phyloP scores from a whole-genome alignment of 2,329 filamentous ascomycete genomes.

The Emericellopsis atlantica region DNA sequence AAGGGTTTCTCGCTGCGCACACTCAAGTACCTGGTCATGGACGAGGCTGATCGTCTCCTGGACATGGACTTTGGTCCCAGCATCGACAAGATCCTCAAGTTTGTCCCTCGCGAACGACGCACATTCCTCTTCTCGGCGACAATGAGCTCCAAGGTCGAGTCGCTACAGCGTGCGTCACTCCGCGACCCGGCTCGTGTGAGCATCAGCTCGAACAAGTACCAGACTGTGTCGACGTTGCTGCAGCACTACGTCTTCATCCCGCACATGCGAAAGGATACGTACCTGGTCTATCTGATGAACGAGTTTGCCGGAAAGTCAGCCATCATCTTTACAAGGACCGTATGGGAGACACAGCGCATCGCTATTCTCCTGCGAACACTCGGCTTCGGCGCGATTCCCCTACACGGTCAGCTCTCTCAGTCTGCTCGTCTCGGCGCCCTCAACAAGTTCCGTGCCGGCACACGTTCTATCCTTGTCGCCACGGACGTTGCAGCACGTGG shows the following conservation, averaged over 20 bases:
- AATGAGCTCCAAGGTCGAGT: conserved; percentile 88
- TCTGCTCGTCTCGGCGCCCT: conserved; percentile 75
- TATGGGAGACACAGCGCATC: conserved; percentile 79
- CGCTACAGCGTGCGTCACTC: conserved; percentile 77
- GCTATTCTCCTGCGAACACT: conserved; percentile 73
- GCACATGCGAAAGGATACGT: conserved; percentile 77
- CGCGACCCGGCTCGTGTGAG: conserved; percentile 74
- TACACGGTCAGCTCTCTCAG: conserved; percentile 88
- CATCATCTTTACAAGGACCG: conserved; percentile 86
- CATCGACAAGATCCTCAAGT: conserved; percentile 86
- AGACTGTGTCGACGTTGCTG: conserved; percentile 79
- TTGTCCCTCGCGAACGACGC: conserved; percentile 62
- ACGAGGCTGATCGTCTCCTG: conserved; percentile 83
- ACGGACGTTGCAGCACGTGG: conserved; percentile 91
- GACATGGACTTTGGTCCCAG: conserved; percentile 92
- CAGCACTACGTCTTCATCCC: conserved; percentile 83
- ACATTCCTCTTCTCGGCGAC: conserved; percentile 93
- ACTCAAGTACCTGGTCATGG: conserved; percentile 85
- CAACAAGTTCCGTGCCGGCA: conserved; percentile 74
- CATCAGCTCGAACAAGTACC: conserved; percentile 73
- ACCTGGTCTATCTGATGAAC: conserved; percentile 75
- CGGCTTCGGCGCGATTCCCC: conserved; percentile 80
- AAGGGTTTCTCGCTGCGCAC: conserved; percentile 81
- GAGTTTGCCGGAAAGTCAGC: conserved; percentile 76
- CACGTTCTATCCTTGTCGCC: conserved; percentile 78